Evolutionary conservation across 2,329 filamentous ascomycete genomes (phyloP).

Genomic region (Trichophyton verrucosum): DNA sequence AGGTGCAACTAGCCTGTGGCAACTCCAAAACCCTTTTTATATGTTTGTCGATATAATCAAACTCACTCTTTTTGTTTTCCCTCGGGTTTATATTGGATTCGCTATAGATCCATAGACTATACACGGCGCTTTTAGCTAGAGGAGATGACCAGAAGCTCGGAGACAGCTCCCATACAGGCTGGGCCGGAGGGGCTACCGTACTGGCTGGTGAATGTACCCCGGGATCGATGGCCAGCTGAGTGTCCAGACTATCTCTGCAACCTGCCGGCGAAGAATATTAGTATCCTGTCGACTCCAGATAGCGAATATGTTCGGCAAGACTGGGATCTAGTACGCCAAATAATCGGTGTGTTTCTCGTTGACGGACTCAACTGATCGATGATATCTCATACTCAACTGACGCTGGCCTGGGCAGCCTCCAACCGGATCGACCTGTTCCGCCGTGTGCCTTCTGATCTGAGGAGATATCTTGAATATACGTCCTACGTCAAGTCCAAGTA

Average conservation of each 20-base stretch:
- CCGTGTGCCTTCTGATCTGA: conserved; percentile 48
- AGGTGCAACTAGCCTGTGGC: background rate
- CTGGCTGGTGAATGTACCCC: conserved; percentile 73
- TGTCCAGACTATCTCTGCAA: conserved; percentile 61
- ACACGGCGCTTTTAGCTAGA: no score
- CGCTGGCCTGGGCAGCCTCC: conserved; percentile 27
- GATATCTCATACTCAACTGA: background rate
- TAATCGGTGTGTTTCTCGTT: conserved; percentile 38
- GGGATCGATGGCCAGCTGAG: conserved; percentile 45
- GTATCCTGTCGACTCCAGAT: conserved; percentile 60
- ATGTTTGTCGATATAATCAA: no score
- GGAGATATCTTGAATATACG: conserved; percentile 48
- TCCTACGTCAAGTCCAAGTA: conserved; percentile 41
- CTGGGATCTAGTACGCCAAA: conserved; percentile 57
- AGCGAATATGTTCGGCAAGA: conserved; percentile 47
- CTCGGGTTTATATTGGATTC: background rate
- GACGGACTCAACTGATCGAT: background rate
- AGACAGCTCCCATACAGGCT: background rate
- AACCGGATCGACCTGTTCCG: conserved; percentile 68
- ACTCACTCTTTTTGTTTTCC: no score
- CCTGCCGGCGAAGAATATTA: conserved; percentile 54
- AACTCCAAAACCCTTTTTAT: background rate
- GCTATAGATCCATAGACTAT: background rate
- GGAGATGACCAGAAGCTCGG: background rate
- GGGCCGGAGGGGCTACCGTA: conserved; percentile 41